Evolutionary conservation across 352 stramenopile species (phyloP).

Genomic region (Globisporangium middletonii): DNA sequence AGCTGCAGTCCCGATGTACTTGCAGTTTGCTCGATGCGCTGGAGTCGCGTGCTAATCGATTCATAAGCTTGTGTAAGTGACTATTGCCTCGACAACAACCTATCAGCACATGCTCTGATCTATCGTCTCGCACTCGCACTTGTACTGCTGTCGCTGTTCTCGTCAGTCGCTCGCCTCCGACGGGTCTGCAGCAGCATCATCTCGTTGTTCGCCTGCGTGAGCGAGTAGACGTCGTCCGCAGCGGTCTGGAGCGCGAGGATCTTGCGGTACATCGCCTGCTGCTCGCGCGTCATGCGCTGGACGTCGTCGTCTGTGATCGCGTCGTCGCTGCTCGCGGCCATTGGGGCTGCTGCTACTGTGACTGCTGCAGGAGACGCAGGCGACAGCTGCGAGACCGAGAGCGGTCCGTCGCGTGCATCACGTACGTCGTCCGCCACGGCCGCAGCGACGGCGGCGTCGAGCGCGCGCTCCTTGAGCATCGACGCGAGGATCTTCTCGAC

Average conservation of each 20-base stretch:
- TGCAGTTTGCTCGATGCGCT: too few relatives aligned
- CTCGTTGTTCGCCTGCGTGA: conserved; percentile 37
- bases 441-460: background rate
- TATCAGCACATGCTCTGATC: too few relatives aligned
- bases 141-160: too few relatives aligned
- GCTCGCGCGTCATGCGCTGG: conserved; percentile 3
- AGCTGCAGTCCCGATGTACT: too few relatives aligned
- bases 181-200: conserved; percentile 27
- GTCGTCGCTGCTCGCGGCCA: background rate
- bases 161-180: too few relatives aligned
- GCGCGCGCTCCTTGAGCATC: background rate
- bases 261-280: conserved; percentile 16
- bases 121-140: too few relatives aligned
- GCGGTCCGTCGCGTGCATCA: too few relatives aligned
- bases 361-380: background rate
- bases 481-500: conserved; percentile 8
- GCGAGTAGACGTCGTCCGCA: conserved; percentile 29
- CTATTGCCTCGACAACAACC: too few relatives aligned
- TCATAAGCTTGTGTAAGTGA: too few relatives aligned
- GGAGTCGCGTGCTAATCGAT: too few relatives aligned
- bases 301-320: background rate
- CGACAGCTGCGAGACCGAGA: too few relatives aligned
- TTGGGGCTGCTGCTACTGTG: background rate
- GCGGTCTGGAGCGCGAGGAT: conserved; percentile 36
- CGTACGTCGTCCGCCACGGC: background rate